Percentiles rank a stretch among this genome's conserved stretches.
Conservation (phyloP, 306 rosid species). For the Casuarina cunninghamiana region DNA sequence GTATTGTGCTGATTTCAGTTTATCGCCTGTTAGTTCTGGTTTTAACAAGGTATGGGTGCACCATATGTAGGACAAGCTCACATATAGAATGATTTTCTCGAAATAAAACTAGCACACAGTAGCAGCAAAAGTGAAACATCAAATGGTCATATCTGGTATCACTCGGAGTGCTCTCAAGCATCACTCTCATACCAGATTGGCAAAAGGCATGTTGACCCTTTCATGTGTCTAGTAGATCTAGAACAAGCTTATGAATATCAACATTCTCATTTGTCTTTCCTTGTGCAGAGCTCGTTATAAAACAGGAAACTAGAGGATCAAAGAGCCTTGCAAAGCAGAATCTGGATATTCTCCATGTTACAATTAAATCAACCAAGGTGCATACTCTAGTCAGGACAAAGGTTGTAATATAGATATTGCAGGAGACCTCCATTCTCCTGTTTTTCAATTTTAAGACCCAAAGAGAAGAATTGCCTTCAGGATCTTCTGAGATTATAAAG, state of each 20-base stretch:
- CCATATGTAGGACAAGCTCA: neutral
- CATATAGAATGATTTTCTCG: neutral
- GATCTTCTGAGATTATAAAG: neutral
- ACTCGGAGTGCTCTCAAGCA: neutral
- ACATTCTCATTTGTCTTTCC: neutral
- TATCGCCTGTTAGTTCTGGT: neutral
- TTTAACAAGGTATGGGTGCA: neutral
- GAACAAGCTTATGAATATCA: neutral
- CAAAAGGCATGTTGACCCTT: neutral
- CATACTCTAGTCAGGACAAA: neutral
- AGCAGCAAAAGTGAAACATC: constrained; percentile 9
- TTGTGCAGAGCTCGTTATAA: neutral
- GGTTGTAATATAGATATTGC: neutral
- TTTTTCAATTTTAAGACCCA: neutral
- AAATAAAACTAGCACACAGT: neutral
- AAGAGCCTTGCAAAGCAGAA: neutral
- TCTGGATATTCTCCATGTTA: neutral
- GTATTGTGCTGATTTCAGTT: neutral
- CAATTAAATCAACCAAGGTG: neutral
- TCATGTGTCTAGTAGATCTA: neutral
- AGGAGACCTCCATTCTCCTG: neutral
- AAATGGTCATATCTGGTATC: neutral
- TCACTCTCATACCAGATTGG: neutral
- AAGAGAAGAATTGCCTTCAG: neutral
- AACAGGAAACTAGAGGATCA: neutral